Conservation (phyloP, 1,284 basidiomycete genomes). For the Apiotrichum mycotoxinovorans region DNA sequence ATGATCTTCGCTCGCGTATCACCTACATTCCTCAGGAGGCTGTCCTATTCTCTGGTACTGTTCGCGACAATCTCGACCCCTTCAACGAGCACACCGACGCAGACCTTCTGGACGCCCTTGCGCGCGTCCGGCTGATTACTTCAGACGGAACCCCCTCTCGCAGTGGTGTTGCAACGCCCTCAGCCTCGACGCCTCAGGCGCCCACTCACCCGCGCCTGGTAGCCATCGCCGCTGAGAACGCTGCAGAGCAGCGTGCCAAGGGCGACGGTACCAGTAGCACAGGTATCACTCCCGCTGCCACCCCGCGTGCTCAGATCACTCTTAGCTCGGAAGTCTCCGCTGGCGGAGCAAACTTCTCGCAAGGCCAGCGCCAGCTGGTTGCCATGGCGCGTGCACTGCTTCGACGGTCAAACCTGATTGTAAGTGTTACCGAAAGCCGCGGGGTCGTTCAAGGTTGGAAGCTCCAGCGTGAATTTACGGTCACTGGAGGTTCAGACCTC, state of each 20-base stretch:
- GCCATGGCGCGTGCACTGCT: slow-evolving; percentile 67
- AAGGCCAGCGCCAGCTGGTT: slow-evolving; percentile 77
- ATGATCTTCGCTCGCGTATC: slow-evolving; percentile 60
- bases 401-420: slow-evolving; percentile 67
- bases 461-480: not conserved
- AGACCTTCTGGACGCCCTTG: slow-evolving; percentile 60
- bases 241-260: slow-evolving; percentile 1
- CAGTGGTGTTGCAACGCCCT: slow-evolving; percentile 5
- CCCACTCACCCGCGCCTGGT: slow-evolving; percentile 20
- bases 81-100: slow-evolving; percentile 77
- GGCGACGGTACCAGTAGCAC: not conserved
- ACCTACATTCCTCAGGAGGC: slow-evolving; percentile 60
- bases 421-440: slow-evolving; percentile 20
- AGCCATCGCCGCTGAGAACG: slow-evolving; percentile 22
- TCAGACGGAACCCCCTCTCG: slow-evolving; percentile 8
- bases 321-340: slow-evolving; percentile 71
- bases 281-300: not conserved
- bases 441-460: not conserved
- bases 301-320: slow-evolving; percentile 53
- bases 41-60: slow-evolving; percentile 78
- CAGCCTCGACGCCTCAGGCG: not conserved
- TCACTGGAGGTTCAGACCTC: not conserved
- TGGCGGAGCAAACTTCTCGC: slow-evolving; percentile 77
- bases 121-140: slow-evolving; percentile 39
- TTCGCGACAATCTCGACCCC: slow-evolving; percentile 82